These are phyloP conservation scores for Fragilaria radians DNA, from an alignment of 108 stramenopile species.

Conservation along the genomic window DNA sequence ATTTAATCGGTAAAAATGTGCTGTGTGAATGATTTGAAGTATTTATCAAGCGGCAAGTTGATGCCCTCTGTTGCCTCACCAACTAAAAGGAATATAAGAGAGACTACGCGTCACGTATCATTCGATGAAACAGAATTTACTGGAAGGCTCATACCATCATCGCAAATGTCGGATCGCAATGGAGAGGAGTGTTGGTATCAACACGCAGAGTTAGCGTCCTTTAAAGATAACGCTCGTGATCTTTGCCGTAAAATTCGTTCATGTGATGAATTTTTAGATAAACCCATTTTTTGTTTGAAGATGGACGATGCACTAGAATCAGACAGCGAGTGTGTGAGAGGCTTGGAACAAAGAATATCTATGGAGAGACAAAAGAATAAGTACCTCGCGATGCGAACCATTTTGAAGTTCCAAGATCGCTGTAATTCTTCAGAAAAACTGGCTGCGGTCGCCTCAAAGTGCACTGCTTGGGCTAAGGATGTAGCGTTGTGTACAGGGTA, in stretches of 20 bases:
- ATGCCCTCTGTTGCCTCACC: too few species aligned
- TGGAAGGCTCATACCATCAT: constrained; percentile 1
- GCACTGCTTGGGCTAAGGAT: constrained; percentile 19
- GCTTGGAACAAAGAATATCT: constrained; percentile 30
- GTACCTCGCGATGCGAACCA: constrained; percentile 17
- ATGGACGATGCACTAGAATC: neutral
- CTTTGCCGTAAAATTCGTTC: constrained; percentile 16
- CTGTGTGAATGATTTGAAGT: too few species aligned
- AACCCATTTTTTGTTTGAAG: neutral
- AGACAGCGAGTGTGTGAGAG: constrained; percentile 8
- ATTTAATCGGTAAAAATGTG: too few species aligned
- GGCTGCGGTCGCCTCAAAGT: constrained; percentile 16
- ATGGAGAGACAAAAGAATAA: constrained; percentile 28
- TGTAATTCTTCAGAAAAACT: constrained; percentile 17
- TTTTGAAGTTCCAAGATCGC: constrained; percentile 17
- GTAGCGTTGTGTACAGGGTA: constrained; percentile 7
- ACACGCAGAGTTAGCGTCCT: constrained; percentile 12
- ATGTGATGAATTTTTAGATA: neutral
- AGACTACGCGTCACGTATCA: too few species aligned
- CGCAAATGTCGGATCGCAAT: constrained; percentile 21
- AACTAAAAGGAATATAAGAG: too few species aligned
- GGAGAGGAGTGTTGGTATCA: constrained; percentile 20
- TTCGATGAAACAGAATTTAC: neutral
- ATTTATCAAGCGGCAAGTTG: too few species aligned
- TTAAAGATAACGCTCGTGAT: constrained; percentile 18